Base-by-base conservation (phyloP, 768 basidiomycete species). In the Amanita subjunquillea region DNA sequence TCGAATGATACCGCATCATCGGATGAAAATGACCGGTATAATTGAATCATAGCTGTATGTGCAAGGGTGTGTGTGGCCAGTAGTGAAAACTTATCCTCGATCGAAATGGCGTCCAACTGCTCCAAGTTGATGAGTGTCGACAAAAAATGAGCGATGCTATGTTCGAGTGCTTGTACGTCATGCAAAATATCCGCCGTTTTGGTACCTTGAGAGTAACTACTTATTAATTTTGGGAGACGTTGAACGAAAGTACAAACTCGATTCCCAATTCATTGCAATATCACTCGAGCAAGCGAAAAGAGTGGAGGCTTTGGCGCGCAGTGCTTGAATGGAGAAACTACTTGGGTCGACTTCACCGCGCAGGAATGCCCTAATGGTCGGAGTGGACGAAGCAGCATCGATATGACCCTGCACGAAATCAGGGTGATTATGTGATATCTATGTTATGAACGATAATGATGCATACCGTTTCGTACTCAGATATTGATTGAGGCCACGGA, bases 301-400 rank as follows among this genome's bases (percentile, higher is more conserved):
- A 9, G 84, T 75, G n/a, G 87, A 82, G 15, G 85, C 85, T 65
- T 90, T 90, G 50, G 76, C 82, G 56, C 84, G 80, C 58, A 87
- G 67, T 10, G 86, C 80, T 43, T 74, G 69, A 30, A 77, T 72
- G 7, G 84, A 82, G 64, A 83, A 87, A 34, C 79, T 79, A 46
- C 72, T 74, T 34, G 72, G 69, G 4, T 77, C 73, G 36, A 78
- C 67, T 50, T 77, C 79, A 34, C 77, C 81, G 50, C 78, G 72
- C 53, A 86, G 74, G 66, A 88, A 87, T 40, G 77, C 69, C 52
- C 72, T 75, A 50, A 81, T 73, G 9, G 83, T 85, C 40, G 81
- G 80, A 54, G 78, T 73, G 50, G 78, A 71, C 48, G 70, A 69
- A 48, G 71, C 63, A 38, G 74, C 66, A 53, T 77, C 72, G 46